These are phyloP conservation scores for Zostera marina DNA, from an alignment of 116 monocot species.

Conservation along the genomic window DNA sequence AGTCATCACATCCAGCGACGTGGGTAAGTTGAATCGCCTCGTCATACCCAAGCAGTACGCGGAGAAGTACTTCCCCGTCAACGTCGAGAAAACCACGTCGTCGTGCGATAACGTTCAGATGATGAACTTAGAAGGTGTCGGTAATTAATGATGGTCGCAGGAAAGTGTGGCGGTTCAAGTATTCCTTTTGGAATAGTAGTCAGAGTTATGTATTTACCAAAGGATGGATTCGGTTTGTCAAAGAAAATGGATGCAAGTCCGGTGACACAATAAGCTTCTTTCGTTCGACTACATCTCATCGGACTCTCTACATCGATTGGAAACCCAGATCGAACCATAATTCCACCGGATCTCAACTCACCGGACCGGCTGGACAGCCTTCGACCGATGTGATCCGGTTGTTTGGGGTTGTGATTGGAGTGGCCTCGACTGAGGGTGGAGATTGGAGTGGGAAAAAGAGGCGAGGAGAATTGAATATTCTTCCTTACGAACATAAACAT, in stretches of 20 bases:
- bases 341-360: too few species aligned
- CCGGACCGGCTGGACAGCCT: too few species aligned
- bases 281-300: constrained; percentile 21
- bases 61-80: constrained; percentile 50
- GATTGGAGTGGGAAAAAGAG: too few species aligned
- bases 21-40: constrained; percentile 67
- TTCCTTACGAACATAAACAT: too few species aligned
- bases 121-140: constrained; percentile 1
- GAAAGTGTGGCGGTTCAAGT: constrained; percentile 61
- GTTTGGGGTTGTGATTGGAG: too few species aligned
- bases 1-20: constrained; percentile 59
- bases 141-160: too few species aligned
- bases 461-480: too few species aligned
- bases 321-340: background rate
- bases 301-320: constrained; percentile 41
- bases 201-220: constrained; percentile 81
- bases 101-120: constrained; percentile 4
- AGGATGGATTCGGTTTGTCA: constrained; percentile 71
- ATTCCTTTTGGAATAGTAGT: constrained; percentile 78
- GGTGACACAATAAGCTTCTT: constrained; percentile 43
- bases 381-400: too few species aligned
- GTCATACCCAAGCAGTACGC: constrained; percentile 75
- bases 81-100: background rate
- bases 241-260: constrained; percentile 38
- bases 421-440: too few species aligned